Conservation (phyloP, 768 basidiomycete genomes). For the Lentinus brumalis region DNA sequence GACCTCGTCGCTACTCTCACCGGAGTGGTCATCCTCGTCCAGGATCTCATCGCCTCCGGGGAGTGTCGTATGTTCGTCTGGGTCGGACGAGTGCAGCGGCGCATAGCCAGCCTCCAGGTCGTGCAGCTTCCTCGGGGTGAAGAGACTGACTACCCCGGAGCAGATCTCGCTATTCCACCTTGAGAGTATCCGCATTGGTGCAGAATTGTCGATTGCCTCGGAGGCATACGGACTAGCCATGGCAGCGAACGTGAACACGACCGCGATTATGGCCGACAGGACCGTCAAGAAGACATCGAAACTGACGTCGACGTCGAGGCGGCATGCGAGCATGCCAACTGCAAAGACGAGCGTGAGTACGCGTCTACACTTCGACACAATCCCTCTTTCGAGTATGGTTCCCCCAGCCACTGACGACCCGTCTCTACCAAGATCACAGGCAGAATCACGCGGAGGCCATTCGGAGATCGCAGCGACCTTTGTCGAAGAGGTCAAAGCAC, state of each 20-base stretch:
- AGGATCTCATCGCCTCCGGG: neutral
- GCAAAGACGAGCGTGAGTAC: neutral
- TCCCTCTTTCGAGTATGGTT: too few relatives aligned
- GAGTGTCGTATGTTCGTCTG: conserved; percentile 7
- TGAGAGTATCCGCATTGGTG: neutral
- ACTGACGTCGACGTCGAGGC: conserved; percentile 27
- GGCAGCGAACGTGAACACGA: conserved; percentile 31
- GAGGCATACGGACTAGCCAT: conserved; percentile 26
- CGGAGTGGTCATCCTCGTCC: conserved; percentile 13
- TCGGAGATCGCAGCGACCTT: too few relatives aligned
- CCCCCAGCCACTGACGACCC: too few relatives aligned
- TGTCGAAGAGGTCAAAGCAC: too few relatives aligned
- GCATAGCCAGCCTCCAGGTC: conserved; percentile 25
- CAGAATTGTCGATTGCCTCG: conserved; percentile 23
- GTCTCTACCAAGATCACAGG: too few relatives aligned
- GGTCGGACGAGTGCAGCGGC: conserved; percentile 13
- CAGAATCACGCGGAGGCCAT: too few relatives aligned
- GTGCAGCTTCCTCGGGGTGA: neutral
- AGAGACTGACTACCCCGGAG: conserved; percentile 3
- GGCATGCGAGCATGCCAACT: conserved; percentile 34
- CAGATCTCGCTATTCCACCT: conserved; percentile 9
- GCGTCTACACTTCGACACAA: too few relatives aligned
- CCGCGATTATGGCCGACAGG: conserved; percentile 29
- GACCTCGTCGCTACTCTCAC: conserved; percentile 8
- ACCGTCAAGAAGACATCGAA: conserved; percentile 27